phyloP scores from a whole-genome alignment of 1,139 yeast species.

The Suhomyces wounanorum region DNA sequence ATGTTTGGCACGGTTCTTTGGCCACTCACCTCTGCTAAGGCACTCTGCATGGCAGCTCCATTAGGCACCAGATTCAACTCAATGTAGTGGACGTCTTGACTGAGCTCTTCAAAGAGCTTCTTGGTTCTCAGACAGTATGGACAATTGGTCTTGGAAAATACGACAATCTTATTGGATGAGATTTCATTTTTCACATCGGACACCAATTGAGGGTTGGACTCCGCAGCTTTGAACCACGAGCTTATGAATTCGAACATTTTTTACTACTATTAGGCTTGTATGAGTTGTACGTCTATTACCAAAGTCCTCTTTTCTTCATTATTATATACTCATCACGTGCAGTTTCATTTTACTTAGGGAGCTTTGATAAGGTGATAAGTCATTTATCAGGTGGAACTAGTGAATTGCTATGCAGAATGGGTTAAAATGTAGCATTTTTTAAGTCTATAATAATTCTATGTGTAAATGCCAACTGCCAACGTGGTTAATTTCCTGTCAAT shows the following conservation, averaged over 20 bases:
- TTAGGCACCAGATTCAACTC: slow-evolving; percentile 25
- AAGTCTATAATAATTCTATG: too few species aligned
- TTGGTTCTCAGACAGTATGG: slow-evolving; percentile 33
- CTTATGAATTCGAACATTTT: slow-evolving; percentile 15
- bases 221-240: slow-evolving; percentile 15
- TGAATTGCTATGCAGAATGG: not conserved
- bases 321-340: not conserved
- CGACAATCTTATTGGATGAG: slow-evolving; percentile 23
- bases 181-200: slow-evolving; percentile 23
- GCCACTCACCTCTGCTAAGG: slow-evolving; percentile 19
- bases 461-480: too few species aligned
- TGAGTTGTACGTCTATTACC: not conserved
- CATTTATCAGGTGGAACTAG: not conserved
- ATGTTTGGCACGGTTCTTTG: slow-evolving; percentile 24
- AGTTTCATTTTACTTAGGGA: not conserved
- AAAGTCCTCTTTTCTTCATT: not conserved
- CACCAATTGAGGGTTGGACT: slow-evolving; percentile 21
- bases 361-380: not conserved
- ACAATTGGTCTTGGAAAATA: slow-evolving; percentile 31
- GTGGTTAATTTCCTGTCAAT: not conserved
- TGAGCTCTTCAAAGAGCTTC: slow-evolving; percentile 18
- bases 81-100: slow-evolving; percentile 21
- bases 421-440: not conserved
- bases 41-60: slow-evolving; percentile 21
- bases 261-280: not conserved